Evolutionary conservation across 1,284 basidiomycete genomes (phyloP).

Genomic region (Tylopilus sp.): DNA sequence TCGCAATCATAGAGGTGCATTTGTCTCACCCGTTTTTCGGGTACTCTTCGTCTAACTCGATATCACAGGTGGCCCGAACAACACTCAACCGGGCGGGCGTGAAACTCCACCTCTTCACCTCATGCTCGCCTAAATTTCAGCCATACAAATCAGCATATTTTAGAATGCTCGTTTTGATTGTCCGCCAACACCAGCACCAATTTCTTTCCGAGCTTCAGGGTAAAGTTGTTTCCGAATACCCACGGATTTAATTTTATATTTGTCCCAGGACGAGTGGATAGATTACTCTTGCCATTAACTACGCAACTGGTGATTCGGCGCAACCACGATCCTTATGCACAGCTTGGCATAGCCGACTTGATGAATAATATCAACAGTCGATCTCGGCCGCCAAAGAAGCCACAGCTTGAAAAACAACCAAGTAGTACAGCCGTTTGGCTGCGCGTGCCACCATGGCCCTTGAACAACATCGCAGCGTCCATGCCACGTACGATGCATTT

Average conservation of each 20-base stretch:
- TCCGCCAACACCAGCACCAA: constrained; percentile 25
- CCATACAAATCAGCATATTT: constrained; percentile 39
- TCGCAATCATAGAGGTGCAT: constrained; percentile 34
- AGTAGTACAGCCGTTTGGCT: constrained; percentile 8
- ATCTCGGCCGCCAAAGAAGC: constrained; percentile 21
- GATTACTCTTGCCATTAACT: constrained; percentile 30
- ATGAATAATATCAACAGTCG: constrained; percentile 23
- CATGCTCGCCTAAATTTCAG: constrained; percentile 32
- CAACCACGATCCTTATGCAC: constrained; percentile 33
- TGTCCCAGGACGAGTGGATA: constrained; percentile 27
- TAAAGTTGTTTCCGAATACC: background rate
- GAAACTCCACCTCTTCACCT: constrained; percentile 38
- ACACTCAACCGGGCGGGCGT: constrained; percentile 36
- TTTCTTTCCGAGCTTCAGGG: constrained; percentile 31
- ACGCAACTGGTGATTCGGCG: constrained; percentile 31
- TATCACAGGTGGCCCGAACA: constrained; percentile 33
- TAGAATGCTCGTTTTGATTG: constrained; percentile 35
- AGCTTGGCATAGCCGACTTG: constrained; percentile 39
- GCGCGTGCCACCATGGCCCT: constrained; percentile 29
- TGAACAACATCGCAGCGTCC: constrained; percentile 29
- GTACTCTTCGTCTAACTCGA: constrained; percentile 2
- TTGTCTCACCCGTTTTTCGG: constrained; percentile 8
- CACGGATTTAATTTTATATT: constrained; percentile 3
- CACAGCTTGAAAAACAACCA: constrained; percentile 22
- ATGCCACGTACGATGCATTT: constrained; percentile 32